These are phyloP conservation scores for Hibiscus tridactylites DNA, from an alignment of 345 rosid genomes.

Conservation along the genomic window DNA sequence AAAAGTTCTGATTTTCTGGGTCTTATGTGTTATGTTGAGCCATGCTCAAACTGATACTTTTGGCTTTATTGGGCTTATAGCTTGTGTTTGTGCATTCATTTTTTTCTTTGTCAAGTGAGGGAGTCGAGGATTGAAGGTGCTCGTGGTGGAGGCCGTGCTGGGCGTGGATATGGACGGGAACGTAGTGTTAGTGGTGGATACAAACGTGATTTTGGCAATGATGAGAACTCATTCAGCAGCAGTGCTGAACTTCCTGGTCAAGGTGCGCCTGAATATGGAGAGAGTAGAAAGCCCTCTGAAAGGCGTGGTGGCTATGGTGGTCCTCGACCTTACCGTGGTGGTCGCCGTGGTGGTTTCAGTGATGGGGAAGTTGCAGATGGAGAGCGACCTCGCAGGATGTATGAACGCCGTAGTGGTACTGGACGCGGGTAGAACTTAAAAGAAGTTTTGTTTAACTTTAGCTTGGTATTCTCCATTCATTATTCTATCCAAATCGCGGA, in stretches of 20 bases:
- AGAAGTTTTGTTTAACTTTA: background rate
- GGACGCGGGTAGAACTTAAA: slow-evolving; percentile 62
- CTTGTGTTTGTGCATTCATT: background rate
- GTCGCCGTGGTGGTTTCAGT: slow-evolving; percentile 54
- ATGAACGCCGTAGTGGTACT: slow-evolving; percentile 82
- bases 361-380: slow-evolving; percentile 67
- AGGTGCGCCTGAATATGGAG: slow-evolving; percentile 36
- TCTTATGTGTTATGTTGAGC: background rate
- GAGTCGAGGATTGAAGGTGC: slow-evolving; percentile 52
- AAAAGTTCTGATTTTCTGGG: background rate
- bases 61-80: background rate
- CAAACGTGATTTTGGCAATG: slow-evolving; percentile 40
- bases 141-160: slow-evolving; percentile 39
- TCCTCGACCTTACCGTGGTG: slow-evolving; percentile 45
- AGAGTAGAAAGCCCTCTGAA: slow-evolving; percentile 23
- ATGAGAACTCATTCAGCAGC: slow-evolving; percentile 36
- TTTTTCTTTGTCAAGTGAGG: slow-evolving; percentile 37
- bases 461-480: background rate
- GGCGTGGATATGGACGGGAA: slow-evolving; percentile 32
- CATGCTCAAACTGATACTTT: background rate
- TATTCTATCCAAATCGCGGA: background rate
- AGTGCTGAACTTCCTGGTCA: slow-evolving; percentile 13
- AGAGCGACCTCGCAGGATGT: slow-evolving; percentile 52
- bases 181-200: slow-evolving; percentile 39
- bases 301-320: slow-evolving; percentile 36